Base-by-base conservation (phyloP, 192 early-diverging fungal species). In the Phlyctochytrium planicorne region DNA sequence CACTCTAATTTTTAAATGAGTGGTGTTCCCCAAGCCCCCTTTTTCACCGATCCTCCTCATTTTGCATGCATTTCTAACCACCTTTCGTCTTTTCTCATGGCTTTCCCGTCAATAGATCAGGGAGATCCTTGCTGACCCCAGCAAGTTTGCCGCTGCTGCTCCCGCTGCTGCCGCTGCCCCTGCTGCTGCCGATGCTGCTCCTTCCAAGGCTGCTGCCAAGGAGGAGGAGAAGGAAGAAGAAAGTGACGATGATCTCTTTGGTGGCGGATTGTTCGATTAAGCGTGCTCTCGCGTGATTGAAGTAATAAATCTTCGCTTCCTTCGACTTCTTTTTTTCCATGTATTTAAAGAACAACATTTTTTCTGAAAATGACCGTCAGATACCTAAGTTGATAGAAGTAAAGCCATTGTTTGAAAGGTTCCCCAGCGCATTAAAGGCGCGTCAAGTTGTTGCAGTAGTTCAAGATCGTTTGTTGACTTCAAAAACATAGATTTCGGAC, bases 51-150 rank as follows among this genome's bases (percentile, higher is more conserved):
- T 62, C 60, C 12, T 24, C 37, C 53, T 67, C n/a, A 31, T 27
- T 32, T 25, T 36, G n/a, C 23, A 32, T 27, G 25, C 20, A 55
- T 60, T n/a, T 50, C 36, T 30, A 64, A 59, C 33, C 29, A 29
- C 32, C 53, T 62, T 71, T 68, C 34, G 23, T 14, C 23, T 69
- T 68, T 70, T 17, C 34, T 69, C 2, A 63, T 31, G 0, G 31
- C 30, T n/a, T 16, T 73, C 33, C 68, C 37, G 35, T 6, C 34
- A 23, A 33, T 70, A 91, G 85, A 89, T 98, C 86, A 95, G 95
- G 89, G 93, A 91, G 76, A 91, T 90, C 82, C 84, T 98, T 71
- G 92, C 88, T 70, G 90, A 98, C 85, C 94, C 94, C 71, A 82
- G 85, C 72, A 91, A 90, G 64, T 88, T 94, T 78, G 93, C 94